Evolutionary conservation across 371 early-diverging fungal genomes (phyloP), one percentile per base, ranked within the genome.

Genomic region (Haplosporangium sp.): DNA sequence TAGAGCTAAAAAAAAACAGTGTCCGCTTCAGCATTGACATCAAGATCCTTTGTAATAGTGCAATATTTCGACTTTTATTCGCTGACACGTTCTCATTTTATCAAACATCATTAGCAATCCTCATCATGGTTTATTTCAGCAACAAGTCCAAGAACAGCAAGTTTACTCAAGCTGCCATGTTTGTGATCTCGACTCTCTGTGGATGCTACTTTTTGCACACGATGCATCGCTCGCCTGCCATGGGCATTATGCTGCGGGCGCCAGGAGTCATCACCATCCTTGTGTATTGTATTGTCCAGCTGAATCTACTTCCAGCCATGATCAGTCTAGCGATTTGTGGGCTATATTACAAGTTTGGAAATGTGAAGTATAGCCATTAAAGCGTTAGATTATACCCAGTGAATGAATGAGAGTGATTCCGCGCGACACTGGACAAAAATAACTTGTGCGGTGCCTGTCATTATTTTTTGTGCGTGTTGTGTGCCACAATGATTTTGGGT

Each of bases 191-290:
- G 16, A 58, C 70, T 0, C 8, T 84, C 1, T 80, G 82, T 12
- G 89, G 89, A 18, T 81, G 87, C 18, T 85, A 87, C 67, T 74
- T 89, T 20, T 56, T 89, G 66, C 87, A 85, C 52, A 89, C 87
- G 1, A 69, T 87, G 62, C 81, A 67, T 55, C 81, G 85, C 38
- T 84, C 89, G 6, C 87, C 89, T n/a, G 87, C 89, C 1, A 58
- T 87, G 55, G 89, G 89, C 1, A 87, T 87, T 69, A 89, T 89
- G 89, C 67, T 84, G 63, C 85, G 89, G 36, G 86, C 89, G 18
- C 89, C 89, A 8, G 89, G 89, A 5, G 68, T 89, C 36, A 87
- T 87, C 29, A 89, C 89, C 5, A 80, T 87, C 7, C 86, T 87
- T 73, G 84, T 89, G 16, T 89, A 89, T 55, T 86, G 87, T 41